phyloP scores from a whole-genome alignment of 2,329 filamentous ascomycete genomes.

The Talaromyces rugulosus region DNA sequence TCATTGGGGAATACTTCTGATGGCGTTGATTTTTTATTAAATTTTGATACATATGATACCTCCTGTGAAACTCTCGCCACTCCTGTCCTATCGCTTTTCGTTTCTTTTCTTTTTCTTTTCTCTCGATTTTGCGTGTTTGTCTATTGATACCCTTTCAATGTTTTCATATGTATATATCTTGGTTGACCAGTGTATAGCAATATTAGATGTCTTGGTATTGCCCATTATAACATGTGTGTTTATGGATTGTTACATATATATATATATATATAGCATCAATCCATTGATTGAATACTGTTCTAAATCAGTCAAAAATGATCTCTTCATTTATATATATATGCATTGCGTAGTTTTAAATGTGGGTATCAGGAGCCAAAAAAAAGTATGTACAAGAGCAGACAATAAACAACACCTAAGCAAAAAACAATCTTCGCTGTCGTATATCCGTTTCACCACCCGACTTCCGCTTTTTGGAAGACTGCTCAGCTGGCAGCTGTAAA shows the following conservation, averaged over 20 bases:
- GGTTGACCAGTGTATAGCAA: not conserved
- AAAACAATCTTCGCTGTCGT: conserved; percentile 11
- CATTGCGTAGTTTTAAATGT: not conserved
- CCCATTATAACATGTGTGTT: not conserved
- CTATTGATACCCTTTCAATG: not conserved
- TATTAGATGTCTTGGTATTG: not conserved
- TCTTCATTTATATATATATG: not conserved
- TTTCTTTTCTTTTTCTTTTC: not conserved
- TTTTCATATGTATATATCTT: not conserved
- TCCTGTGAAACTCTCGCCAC: not conserved
- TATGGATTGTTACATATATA: too few species aligned
- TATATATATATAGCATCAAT: too few species aligned
- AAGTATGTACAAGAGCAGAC: not conserved
- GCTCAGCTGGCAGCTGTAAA: not conserved
- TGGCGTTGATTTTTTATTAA: not conserved
- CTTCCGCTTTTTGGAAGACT: conserved; percentile 7
- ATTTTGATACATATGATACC: conserved; percentile 12
- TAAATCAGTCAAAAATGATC: too few species aligned
- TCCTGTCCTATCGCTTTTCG: not conserved
- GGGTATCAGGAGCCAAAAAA: not conserved
- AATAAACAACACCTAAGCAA: not conserved
- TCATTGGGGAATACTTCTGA: not conserved
- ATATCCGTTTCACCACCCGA: conserved; percentile 2
- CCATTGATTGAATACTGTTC: too few species aligned
- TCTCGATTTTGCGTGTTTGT: not conserved